Evolutionary conservation across 2,329 filamentous ascomycete species (phyloP).

Genomic region (Beauveria pseudobassiana): DNA sequence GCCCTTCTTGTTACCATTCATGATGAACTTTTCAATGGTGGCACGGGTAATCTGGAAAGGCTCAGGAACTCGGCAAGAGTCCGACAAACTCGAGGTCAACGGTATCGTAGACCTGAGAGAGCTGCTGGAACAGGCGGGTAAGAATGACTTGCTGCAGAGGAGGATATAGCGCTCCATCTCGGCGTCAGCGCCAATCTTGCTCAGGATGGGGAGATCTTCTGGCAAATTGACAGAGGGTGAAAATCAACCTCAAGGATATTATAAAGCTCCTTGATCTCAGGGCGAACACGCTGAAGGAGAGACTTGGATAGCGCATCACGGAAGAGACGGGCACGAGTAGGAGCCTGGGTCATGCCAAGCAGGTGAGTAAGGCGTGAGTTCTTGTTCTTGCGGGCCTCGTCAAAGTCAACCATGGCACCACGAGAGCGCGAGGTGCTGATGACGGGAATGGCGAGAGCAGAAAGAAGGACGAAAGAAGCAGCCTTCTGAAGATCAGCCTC

Average conservation of each 20-base stretch:
- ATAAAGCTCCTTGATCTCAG: slow-evolving; percentile 95
- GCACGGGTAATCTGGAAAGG: slow-evolving; percentile 86
- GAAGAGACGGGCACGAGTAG: slow-evolving; percentile 85
- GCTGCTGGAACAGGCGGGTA: slow-evolving; percentile 95
- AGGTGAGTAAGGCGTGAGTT: slow-evolving; percentile 95
- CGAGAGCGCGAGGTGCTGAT: slow-evolving; percentile 97
- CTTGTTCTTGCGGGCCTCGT: slow-evolving; percentile 97
- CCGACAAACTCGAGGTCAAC: slow-evolving; percentile 93
- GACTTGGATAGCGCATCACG: slow-evolving; percentile 94
- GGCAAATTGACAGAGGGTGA: slow-evolving; percentile 96
- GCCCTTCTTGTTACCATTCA: slow-evolving; percentile 99
- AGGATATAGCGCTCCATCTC: slow-evolving; percentile 96
- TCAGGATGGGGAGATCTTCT: slow-evolving; percentile 94
- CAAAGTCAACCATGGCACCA: slow-evolving; percentile 91
- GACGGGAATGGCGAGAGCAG: slow-evolving; percentile 94
- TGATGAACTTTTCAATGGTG: slow-evolving; percentile 99
- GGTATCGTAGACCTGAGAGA: slow-evolving; percentile 98
- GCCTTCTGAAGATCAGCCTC: slow-evolving; percentile 90
- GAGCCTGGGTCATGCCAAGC: slow-evolving; percentile 83
- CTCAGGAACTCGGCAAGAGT: slow-evolving; percentile 89
- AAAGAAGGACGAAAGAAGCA: slow-evolving; percentile 90
- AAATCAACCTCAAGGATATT: slow-evolving; percentile 99
- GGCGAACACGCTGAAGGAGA: slow-evolving; percentile 81
- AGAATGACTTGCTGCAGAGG: slow-evolving; percentile 98
- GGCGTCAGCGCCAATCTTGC: slow-evolving; percentile 84